Base-by-base conservation (phyloP, 768 basidiomycete genomes). In the Rhodosporidiobolus odoratus region DNA sequence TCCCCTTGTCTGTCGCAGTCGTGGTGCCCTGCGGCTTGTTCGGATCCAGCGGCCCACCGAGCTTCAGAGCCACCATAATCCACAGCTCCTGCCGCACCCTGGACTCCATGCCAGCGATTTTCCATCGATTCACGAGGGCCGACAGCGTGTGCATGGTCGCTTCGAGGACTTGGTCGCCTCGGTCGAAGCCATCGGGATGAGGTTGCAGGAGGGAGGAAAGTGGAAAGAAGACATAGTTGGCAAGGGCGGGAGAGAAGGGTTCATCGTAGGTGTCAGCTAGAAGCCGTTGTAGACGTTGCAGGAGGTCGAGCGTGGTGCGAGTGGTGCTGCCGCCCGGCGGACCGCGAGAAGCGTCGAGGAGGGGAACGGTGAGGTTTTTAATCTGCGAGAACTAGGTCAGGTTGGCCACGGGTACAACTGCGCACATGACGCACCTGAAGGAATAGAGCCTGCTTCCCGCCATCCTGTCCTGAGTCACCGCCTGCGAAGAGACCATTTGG, bases 161-260 rank as follows among this genome's bases (percentile, higher is more conserved):
- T 34, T 82, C 75, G 68, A 96, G 82, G 30, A 92, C 79, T 64
- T 84, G 85, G 79, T 96, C 81, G 38, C 92, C 80, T 75, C 88
- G 88, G 76, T 92, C 88, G 13, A 91, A 89, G 57, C 95, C 88
- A 21, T 84, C 81, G 10, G 83, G 77, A 4, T 87, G 84, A 23
- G 84, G 87, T 58, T 89, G 87, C 43, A 97, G 83, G 59, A 96
- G 86, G 37, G 87, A 85, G 3, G 92, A 92, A 48, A 97, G 79
- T 5, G 95, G 95, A 75, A 92, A 89, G 80, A 94, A 90, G 37
- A 87, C 82, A 79, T 97, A 98, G 54, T 89, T 87, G 53, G 91
- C 85, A 58, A 92, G 83, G 23, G 85, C 84, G 0, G 85, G 77
- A 2, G 84, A 82, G 43, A 91, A 83, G 7, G 78, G 61, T 43